Percentiles rank a stretch among this genome's conserved stretches.
Evolutionary conservation across 495 filamentous ascomycete species (phyloP).

Genomic region (Aspergillus baeticus): DNA sequence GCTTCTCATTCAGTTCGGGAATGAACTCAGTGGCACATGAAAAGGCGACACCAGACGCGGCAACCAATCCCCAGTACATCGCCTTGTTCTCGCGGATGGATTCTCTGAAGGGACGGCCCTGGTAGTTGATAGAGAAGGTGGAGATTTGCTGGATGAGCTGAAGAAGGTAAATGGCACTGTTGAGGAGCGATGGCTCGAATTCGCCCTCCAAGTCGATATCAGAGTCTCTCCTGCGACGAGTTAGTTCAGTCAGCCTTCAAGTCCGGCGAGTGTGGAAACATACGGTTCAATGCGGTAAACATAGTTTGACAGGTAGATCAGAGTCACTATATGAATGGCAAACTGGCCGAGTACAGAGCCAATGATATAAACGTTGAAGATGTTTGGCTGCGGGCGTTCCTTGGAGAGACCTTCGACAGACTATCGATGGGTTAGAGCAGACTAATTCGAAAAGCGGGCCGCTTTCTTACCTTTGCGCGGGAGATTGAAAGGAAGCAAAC

Average conservation of each 20-base stretch:
- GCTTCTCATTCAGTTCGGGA: constrained; percentile 90
- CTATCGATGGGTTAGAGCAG: constrained; percentile 37
- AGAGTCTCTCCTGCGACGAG: constrained; percentile 54
- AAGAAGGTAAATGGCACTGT: constrained; percentile 95
- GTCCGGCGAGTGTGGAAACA: constrained; percentile 30
- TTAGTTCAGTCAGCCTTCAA: constrained; percentile 19
- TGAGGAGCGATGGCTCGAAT: constrained; percentile 90
- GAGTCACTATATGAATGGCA: constrained; percentile 88
- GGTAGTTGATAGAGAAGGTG: constrained; percentile 99
- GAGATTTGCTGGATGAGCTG: constrained; percentile 99
- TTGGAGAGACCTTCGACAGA: constrained; percentile 94
- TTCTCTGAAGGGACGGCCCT: constrained; percentile 96
- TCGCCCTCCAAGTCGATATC: constrained; percentile 91
- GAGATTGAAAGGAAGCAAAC: constrained; percentile 98
- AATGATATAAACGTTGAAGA: constrained; percentile 99
- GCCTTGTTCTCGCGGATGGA: constrained; percentile 90
- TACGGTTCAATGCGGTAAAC: constrained; percentile 82
- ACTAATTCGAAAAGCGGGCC: background rate
- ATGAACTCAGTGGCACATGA: constrained; percentile 95
- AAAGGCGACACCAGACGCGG: constrained; percentile 86
- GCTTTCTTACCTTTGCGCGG: constrained; percentile 67
- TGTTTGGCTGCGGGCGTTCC: constrained; percentile 96
- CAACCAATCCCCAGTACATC: constrained; percentile 96
- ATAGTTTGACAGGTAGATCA: constrained; percentile 91
- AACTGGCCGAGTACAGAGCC: constrained; percentile 97